Conservation (phyloP, 495 filamentous ascomycete species). For the Hypoxylon cercidicola region DNA sequence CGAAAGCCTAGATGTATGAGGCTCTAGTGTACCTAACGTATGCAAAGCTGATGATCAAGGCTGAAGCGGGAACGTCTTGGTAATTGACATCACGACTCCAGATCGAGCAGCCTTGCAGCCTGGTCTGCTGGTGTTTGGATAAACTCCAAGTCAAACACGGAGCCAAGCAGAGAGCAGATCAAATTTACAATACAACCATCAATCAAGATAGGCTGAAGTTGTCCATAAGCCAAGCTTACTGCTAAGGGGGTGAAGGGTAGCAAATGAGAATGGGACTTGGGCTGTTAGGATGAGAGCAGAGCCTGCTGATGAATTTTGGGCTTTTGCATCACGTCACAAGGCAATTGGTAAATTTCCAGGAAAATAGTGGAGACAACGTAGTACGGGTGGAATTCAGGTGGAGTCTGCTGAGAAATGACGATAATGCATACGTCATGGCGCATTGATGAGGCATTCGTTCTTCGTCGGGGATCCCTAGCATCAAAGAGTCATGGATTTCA, state of each 20-base stretch:
- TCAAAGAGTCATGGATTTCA: conserved; percentile 40
- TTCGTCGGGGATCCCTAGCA: conserved; percentile 20
- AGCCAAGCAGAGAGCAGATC: conserved; percentile 7
- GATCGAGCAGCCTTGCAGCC: conserved; percentile 32
- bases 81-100: conserved; percentile 22
- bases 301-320: conserved; percentile 22
- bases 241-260: not conserved
- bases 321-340: conserved; percentile 31
- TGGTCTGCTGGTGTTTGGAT: no score
- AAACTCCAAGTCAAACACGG: conserved; percentile 19
- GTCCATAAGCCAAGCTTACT: conserved; percentile 13
- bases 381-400: conserved; percentile 17
- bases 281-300: not conserved
- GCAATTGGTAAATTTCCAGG: conserved; percentile 33
- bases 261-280: conserved; percentile 20
- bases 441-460: conserved; percentile 4
- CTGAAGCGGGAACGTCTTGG: conserved; percentile 1
- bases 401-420: conserved; percentile 41
- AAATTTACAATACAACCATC: no score
- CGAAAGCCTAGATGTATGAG: conserved; percentile 16
- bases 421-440: conserved; percentile 39
- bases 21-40: conserved; percentile 4
- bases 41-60: conserved; percentile 12
- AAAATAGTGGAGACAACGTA: conserved; percentile 23
- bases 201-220: conserved; percentile 9